Conservation (phyloP, 139 green algal genomes). For the Coelastrella sp. region DNA sequence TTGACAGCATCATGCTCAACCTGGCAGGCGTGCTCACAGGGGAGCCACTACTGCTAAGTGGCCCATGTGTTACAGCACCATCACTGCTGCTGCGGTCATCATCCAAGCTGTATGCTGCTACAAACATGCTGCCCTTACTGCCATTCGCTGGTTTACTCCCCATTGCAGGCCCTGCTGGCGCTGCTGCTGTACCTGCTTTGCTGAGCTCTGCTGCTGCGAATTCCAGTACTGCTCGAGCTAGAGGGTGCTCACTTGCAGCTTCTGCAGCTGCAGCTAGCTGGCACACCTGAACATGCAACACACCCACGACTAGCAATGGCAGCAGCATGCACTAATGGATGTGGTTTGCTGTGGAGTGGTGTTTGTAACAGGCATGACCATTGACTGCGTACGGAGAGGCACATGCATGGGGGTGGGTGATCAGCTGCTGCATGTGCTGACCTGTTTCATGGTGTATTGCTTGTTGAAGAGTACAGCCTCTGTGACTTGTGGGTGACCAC, state of each 20-base stretch:
- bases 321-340: not conserved
- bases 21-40: constrained; percentile 8
- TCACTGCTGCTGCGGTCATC: constrained; percentile 24
- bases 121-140: not conserved
- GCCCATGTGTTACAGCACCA: not conserved
- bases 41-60: not conserved
- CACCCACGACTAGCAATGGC: not conserved
- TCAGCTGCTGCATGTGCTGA: not conserved
- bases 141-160: not conserved
- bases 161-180: constrained; percentile 17
- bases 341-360: not conserved
- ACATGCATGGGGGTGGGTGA: too few species aligned
- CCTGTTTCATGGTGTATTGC: constrained; percentile 34
- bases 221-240: constrained; percentile 85
- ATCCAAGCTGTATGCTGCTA: constrained; percentile 5
- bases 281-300: constrained; percentile 61
- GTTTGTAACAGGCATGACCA: not conserved
- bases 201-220: constrained; percentile 34
- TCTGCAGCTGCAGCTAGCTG: constrained; percentile 86
- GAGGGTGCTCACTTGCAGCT: constrained; percentile 88
- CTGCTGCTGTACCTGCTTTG: constrained; percentile 20
- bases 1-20: not conserved
- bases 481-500: constrained; percentile 72
- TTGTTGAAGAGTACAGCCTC: constrained; percentile 23
- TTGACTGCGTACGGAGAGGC: not conserved